Percentiles rank a stretch among this genome's conserved stretches.
These are phyloP conservation scores for Backusella tuberculispora DNA, from an alignment of 192 early-diverging fungal species.

Conservation along the genomic window DNA sequence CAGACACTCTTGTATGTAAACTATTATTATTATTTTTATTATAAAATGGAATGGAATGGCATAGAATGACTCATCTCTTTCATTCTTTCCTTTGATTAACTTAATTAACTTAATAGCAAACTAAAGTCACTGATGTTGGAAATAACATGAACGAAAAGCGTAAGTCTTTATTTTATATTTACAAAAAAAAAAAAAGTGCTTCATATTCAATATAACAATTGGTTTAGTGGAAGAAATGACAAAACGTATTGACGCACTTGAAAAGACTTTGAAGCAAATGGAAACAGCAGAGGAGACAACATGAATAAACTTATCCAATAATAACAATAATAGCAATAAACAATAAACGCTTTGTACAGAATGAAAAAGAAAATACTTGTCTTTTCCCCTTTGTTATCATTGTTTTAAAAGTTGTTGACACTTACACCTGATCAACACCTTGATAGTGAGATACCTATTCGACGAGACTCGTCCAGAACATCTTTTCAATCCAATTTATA, in stretches of 20 bases:
- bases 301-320: not conserved
- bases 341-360: not conserved
- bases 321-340: not conserved
- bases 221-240: constrained; percentile 18
- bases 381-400: too few relatives aligned
- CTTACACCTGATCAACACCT: too few relatives aligned
- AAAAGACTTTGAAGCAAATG: constrained; percentile 18
- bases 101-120: constrained; percentile 2
- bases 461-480: too few relatives aligned
- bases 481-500: too few relatives aligned
- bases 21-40: not conserved
- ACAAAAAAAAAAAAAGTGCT: not conserved
- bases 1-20: constrained; percentile 13
- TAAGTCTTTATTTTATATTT: not conserved
- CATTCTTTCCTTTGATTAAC: not conserved
- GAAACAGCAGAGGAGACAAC: not conserved
- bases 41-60: not conserved
- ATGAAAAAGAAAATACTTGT: too few relatives aligned
- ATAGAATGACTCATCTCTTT: too few relatives aligned
- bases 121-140: constrained; percentile 13
- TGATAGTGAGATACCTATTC: too few relatives aligned
- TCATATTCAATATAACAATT: too few relatives aligned
- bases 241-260: constrained; percentile 13
- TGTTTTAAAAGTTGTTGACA: too few relatives aligned
- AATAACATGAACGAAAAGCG: constrained; percentile 15